Conservation (phyloP, 2,329 filamentous ascomycete genomes). For the Aspergillus awamori region DNA sequence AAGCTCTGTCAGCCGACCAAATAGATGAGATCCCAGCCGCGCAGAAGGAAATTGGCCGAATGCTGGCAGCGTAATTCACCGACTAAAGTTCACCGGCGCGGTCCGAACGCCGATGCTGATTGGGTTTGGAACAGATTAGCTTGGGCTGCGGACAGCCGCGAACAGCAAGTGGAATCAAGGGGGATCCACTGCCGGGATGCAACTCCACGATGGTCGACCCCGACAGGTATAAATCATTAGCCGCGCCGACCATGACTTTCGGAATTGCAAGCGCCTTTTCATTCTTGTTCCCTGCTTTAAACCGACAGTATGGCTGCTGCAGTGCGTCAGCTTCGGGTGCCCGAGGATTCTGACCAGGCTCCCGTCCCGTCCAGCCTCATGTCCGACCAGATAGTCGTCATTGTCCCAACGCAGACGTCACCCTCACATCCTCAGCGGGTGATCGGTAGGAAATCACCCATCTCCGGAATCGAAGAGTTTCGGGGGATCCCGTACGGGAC, state of each 20-base stretch:
- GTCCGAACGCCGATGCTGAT: not conserved
- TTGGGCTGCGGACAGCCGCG: not conserved
- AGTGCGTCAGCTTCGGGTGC: not conserved
- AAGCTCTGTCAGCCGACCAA: not conserved
- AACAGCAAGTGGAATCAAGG: not conserved
- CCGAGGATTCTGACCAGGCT: not conserved
- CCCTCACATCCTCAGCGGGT: not conserved
- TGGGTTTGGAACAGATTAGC: not conserved
- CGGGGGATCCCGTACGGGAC: conserved; percentile 4
- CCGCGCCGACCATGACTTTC: not conserved
- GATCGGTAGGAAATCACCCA: not conserved
- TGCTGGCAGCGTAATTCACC: not conserved
- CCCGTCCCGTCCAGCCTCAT: not conserved
- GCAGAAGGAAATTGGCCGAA: not conserved
- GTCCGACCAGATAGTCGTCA: not conserved
- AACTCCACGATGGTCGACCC: not conserved
- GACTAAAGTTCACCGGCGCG: conserved; percentile 5
- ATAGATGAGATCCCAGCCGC: not conserved
- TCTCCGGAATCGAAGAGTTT: conserved; percentile 6
- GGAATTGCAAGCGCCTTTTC: not conserved
- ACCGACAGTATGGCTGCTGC: not conserved
- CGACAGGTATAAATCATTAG: conserved; percentile 5
- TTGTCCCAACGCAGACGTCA: not conserved
- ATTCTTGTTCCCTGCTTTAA: no score
- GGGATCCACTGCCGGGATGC: not conserved